Evolutionary conservation across 371 early-diverging fungal genomes (phyloP).

Genomic region (Zopfochytrium polystomum): DNA sequence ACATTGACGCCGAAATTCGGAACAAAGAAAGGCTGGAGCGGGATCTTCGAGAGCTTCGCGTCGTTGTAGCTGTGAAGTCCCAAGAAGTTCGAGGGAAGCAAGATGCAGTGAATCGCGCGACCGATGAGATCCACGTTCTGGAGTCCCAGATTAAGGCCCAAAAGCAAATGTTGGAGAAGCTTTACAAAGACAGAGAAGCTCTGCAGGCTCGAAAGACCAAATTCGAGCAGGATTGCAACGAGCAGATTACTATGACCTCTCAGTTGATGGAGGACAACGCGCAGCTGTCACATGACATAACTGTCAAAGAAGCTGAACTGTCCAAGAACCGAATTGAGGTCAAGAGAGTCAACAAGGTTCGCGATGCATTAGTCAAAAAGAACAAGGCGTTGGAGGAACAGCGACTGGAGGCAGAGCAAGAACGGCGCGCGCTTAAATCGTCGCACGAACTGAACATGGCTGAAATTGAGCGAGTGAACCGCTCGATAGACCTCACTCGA

Average conservation of each 20-base stretch:
- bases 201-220: conserved; percentile 42
- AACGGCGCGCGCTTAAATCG: conserved; percentile 41
- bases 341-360: conserved; percentile 43
- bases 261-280: conserved; percentile 46
- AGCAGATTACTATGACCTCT: conserved; percentile 44
- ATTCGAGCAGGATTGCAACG: conserved; percentile 49
- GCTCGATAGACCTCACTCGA: conserved; percentile 37
- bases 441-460: conserved; percentile 32
- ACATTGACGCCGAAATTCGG: conserved; percentile 49
- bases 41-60: conserved; percentile 50
- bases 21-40: conserved; percentile 54
- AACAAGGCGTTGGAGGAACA: conserved; percentile 47
- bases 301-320: conserved; percentile 38
- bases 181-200: conserved; percentile 46
- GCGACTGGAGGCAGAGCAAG: conserved; percentile 44
- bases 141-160: conserved; percentile 51
- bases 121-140: conserved; percentile 49
- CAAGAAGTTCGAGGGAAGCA: conserved; percentile 53
- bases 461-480: conserved; percentile 36
- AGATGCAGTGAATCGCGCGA: conserved; percentile 49
- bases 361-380: conserved; percentile 48
- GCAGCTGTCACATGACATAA: conserved; percentile 30
- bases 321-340: conserved; percentile 41
- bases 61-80: conserved; percentile 49
- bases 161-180: conserved; percentile 47